Percentiles rank a stretch among this genome's conserved stretches.
Conservation (phyloP, 1,284 basidiomycete species). For the Rhodotorula sp. region DNA sequence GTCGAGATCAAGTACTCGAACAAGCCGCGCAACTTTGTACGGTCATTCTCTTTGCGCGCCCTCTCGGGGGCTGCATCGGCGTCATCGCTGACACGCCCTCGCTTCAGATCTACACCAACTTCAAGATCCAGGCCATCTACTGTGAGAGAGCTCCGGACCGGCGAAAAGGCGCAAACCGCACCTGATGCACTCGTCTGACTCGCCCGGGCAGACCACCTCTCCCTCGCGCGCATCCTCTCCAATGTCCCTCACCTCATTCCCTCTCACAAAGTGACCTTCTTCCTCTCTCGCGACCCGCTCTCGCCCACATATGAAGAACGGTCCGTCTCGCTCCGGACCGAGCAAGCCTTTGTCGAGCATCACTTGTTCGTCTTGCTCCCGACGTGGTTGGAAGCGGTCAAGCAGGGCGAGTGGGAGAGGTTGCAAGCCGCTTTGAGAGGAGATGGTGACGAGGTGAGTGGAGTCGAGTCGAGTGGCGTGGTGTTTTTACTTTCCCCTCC, state of each 20-base stretch:
- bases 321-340: conserved; percentile 13
- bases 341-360: conserved; percentile 27
- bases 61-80: no score
- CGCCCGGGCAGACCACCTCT: conserved; percentile 19
- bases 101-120: conserved; percentile 28
- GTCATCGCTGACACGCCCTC: no score
- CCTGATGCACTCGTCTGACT: neutral
- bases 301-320: conserved; percentile 11
- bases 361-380: conserved; percentile 26
- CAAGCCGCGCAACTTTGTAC: conserved; percentile 7
- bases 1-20: conserved; percentile 31
- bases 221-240: conserved; percentile 20
- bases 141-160: neutral
- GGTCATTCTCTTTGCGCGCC: neutral
- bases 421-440: conserved; percentile 6
- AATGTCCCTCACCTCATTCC: conserved; percentile 17
- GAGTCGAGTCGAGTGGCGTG: no score
- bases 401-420: conserved; percentile 3
- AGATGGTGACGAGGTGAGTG: neutral
- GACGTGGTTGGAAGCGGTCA: conserved; percentile 25
- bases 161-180: no score
- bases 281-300: conserved; percentile 27
- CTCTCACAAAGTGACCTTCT: conserved; percentile 23
- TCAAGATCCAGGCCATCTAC: conserved; percentile 28
- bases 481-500: neutral